phyloP scores from a whole-genome alignment of 345 rosid species.

The Laguncularia racemosa region DNA sequence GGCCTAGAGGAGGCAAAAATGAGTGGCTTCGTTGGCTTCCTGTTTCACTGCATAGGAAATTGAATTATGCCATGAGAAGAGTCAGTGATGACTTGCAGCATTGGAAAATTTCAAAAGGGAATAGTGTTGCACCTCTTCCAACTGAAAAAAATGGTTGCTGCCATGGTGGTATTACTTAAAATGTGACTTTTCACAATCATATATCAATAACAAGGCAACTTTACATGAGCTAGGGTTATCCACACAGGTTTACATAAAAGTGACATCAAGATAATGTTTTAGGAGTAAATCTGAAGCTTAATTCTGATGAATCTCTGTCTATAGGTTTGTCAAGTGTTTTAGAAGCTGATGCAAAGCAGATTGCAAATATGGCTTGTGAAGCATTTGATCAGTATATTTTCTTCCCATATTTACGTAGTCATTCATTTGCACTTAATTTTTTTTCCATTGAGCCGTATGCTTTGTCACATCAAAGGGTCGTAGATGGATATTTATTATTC shows the following conservation, averaged over 20 bases:
- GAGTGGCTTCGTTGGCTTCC: constrained; percentile 82
- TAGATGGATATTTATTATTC: neutral
- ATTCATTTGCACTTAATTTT: neutral
- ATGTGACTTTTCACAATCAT: neutral
- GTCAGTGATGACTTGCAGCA: constrained; percentile 24
- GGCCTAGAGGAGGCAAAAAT: constrained; percentile 73
- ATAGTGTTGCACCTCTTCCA: constrained; percentile 14
- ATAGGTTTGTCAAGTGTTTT: constrained; percentile 46
- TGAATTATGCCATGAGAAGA: constrained; percentile 24
- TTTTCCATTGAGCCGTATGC: neutral
- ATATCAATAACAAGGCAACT: neutral
- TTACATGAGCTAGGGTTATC: neutral
- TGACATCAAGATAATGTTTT: neutral
- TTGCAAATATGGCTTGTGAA: constrained; percentile 61
- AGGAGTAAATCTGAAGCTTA: neutral
- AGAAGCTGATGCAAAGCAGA: constrained; percentile 71
- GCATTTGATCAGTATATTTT: constrained; percentile 46
- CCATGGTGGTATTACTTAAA: neutral
- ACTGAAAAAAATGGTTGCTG: constrained; percentile 29
- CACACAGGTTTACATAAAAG: neutral
- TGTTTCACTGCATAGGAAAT: constrained; percentile 49
- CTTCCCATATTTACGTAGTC: neutral
- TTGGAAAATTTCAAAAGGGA: constrained; percentile 7
- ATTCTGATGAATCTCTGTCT: constrained; percentile 4
- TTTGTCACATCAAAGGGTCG: neutral